These are phyloP conservation scores for Ceratocystiopsis brevicomis DNA, from an alignment of 2,329 filamentous ascomycete genomes.

Conservation along the genomic window DNA sequence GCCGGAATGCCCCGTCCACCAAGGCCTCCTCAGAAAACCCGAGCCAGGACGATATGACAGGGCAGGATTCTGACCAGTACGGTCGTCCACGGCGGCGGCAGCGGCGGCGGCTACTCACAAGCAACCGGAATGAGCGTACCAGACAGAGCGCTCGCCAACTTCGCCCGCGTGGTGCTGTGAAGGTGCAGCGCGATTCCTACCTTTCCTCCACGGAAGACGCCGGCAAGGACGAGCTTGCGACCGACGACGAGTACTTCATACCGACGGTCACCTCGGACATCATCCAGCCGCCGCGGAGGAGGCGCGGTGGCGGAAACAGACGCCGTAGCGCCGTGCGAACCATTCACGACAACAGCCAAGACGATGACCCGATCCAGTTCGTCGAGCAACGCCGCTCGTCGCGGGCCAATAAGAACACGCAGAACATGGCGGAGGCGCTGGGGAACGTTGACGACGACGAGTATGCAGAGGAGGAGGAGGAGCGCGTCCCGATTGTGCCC, in stretches of 20 bases:
- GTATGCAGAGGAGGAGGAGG: slow-evolving; percentile 25
- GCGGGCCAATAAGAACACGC: slow-evolving; percentile 24
- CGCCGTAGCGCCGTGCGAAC: background rate
- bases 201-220: slow-evolving; percentile 2
- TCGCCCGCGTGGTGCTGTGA: no score
- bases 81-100: no score
- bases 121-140: no score
- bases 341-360: background rate
- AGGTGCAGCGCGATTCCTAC: no score
- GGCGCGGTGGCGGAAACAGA: no score
- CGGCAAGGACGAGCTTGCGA: slow-evolving; percentile 15
- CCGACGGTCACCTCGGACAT: slow-evolving; percentile 14
- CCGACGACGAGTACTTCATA: slow-evolving; percentile 12
- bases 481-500: slow-evolving; percentile 23
- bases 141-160: no score
- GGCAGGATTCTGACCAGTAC: no score
- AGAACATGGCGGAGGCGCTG: slow-evolving; percentile 31
- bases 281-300: slow-evolving; percentile 1
- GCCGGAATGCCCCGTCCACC: no score
- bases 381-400: slow-evolving; percentile 33
- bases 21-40: no score
- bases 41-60: no score
- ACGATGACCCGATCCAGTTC: slow-evolving; percentile 23
- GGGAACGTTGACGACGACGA: slow-evolving; percentile 33
- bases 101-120: no score